Base-by-base conservation (phyloP, 495 filamentous ascomycete species). In the Antarctomyces pellizariae region DNA sequence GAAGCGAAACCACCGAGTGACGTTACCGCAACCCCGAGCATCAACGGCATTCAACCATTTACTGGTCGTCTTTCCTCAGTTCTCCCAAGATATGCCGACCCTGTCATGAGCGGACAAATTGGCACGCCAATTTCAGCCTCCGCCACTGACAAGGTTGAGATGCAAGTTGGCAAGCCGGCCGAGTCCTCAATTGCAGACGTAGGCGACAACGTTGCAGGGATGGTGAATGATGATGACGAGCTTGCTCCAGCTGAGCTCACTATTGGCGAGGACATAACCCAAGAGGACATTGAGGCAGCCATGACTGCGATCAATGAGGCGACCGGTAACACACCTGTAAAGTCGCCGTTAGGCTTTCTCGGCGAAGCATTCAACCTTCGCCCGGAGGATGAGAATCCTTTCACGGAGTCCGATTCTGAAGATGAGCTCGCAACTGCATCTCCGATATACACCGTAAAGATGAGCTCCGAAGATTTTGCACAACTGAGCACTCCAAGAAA, bases 21-120 rank as follows among this genome's bases (percentile, higher is more conserved):
- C 22, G 6, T 7, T 10, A 9, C 13, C 8, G 24, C 21, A 16
- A 21, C 24, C 3, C 2, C 22, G 15, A 11, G 10, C 7, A 7
- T 16, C 16, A 24, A 26, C n/a, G 22, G 22, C 5, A 36, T 18
- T 13, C 12, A 35, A 11, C 25, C 18, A 10, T 64, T 64, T 34
- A 50, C 57, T n/a, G 57, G 57, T 2, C 45, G 58, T 5, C 46
- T 62, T 2, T 62, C 60, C 0, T 52, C 58, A 3, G 52, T 59
- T 14, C 34, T 61, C 11, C 57, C 58, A 16, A 40, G 58, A 7
- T 44, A 59, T 28, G 54, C 50, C 7, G 57, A 62, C 23, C 52
- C 55, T 1, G 41, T 48, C 5, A 37, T 59, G 15, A 41, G 37
- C 8, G 17, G 20, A 7, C 7, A 26, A 13, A 26, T 25, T 4